Base-by-base conservation (phyloP, 129 eudicot species). In the Escallonia rubra region DNA sequence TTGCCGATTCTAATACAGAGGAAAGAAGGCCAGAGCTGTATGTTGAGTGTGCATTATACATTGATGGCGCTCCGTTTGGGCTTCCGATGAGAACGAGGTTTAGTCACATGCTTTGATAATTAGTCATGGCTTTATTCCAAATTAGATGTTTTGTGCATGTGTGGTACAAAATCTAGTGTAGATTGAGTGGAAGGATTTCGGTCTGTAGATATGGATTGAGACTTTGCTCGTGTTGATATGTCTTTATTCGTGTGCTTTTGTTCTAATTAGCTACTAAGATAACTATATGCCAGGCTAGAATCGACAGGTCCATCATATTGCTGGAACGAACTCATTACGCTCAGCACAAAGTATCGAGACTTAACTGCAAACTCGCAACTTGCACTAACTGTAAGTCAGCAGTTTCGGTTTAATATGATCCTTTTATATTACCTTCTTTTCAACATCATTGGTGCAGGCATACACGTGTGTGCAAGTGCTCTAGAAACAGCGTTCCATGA, bases 1-100 rank as follows among this genome's bases (percentile, higher is more conserved):
- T 76, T 67, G 83, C 51, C 63, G 86, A 88, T 54, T 61, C 43
- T 9, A 73, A 72, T 6, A 53, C 74, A 15, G 96, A 94, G 79
- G 96, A 90, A 62, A 83, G 85, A 76, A 87, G 77, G 64, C 82
- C 96, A 7, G 97, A 94, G 79, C 73, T 94, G 46, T 94, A 73
- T 79, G 99, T 86, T 63, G 96, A 93, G 83, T 82, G 99, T 74
- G 88, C 91, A 46, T 83, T 94, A 82, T 87, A 84, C 77, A 79
- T 94, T 42, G 99, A 94, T 75, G 99, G 97, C 49, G 99, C 99
- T 76, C 96, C 93, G 0, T 90, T 94, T 87, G 99, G 97, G 69
- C 99, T 94, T 78, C 97, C 99, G 47, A 87, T 85, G 89, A 85
- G 96, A 87, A 87, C 99, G 41, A 94, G 97, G 99, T 78, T 67